Evolutionary conservation across 148 eudicot species (phyloP).

Genomic region (Vaccinium darrowii): DNA sequence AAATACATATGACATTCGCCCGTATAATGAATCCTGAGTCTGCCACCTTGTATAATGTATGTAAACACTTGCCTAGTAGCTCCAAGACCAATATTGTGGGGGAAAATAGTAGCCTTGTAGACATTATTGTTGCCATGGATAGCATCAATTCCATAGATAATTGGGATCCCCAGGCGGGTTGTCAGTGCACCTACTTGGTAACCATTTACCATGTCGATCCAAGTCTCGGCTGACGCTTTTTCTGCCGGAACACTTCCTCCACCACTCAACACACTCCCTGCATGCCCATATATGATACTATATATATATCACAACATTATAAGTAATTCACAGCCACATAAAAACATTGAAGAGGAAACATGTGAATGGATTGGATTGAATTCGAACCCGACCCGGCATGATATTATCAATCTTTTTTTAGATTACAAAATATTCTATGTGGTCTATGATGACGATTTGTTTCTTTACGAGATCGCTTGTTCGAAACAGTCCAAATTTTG

Average conservation of each 20-base stretch:
- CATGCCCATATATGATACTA: neutral
- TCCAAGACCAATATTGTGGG: neutral
- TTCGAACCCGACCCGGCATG: neutral
- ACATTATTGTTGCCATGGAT: neutral
- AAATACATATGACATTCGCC: too few relatives aligned
- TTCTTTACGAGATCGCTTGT: too few relatives aligned
- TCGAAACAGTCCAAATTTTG: too few relatives aligned
- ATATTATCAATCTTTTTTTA: too few relatives aligned
- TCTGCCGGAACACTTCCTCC: neutral
- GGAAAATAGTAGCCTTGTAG: neutral
- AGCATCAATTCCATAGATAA: neutral
- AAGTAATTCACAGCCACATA: neutral
- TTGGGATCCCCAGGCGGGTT: neutral
- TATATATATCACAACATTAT: neutral
- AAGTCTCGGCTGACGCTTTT: neutral
- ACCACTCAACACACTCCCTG: neutral
- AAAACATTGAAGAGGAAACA: too few relatives aligned
- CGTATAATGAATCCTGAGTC: too few relatives aligned
- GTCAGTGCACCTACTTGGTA: neutral
- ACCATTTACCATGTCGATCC: conserved; percentile 6
- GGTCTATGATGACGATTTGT: too few relatives aligned
- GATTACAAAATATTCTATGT: too few relatives aligned
- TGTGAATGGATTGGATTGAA: neutral
- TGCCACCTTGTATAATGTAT: neutral
- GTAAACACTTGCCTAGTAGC: neutral